Evolutionary conservation across 176 grass and related monocot genomes (phyloP), one percentile per base, ranked within the genome.

Genomic region (Aegilops sharonensis): DNA sequence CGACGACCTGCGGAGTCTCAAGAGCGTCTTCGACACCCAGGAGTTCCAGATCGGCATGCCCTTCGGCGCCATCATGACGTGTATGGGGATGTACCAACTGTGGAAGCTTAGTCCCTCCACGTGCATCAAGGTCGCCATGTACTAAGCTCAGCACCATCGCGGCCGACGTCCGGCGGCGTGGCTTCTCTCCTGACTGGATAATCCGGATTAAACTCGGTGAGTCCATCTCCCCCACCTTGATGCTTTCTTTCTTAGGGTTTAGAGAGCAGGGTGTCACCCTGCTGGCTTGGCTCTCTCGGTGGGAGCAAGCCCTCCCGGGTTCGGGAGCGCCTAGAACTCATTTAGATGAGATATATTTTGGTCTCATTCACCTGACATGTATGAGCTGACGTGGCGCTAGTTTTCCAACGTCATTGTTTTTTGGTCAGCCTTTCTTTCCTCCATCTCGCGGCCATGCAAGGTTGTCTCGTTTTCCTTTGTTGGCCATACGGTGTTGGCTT

Each of bases 61-160:
- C 32, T 69, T 69, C 35, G 68, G 32, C 18, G 68, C 35, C 18
- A 71, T 71, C 35, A 71, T 71, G 68, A 71, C 68, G 35, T 71
- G 68, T 21, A 71, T 71, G 15, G 68, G 68, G 34, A 23, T 71
- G 68, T 71, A 39, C 68, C 68, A 71, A 18, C 18, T 71, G 68
- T 71, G 68, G 68, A 71, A 71, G 34, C 68, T 71, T 39, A 71
- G 34, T 39, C 68, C 42, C 42, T 45, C 68, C 34, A 71, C 34
- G 34, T 71, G 68, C 68, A 39, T 71, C 68, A 35, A 71, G 42
- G 34, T 39, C 9, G 34, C 68, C 8, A 37, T 37, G 68, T 71
- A 37, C 68, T 71, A 71, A 71, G 35, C 68, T 71, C 68, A 40
- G 68, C 68, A 9, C n/a, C 68, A 71, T 71, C 35, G 35, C 68